Conservation (phyloP, 2,329 filamentous ascomycete species). For the Aspergillus amoenus region DNA sequence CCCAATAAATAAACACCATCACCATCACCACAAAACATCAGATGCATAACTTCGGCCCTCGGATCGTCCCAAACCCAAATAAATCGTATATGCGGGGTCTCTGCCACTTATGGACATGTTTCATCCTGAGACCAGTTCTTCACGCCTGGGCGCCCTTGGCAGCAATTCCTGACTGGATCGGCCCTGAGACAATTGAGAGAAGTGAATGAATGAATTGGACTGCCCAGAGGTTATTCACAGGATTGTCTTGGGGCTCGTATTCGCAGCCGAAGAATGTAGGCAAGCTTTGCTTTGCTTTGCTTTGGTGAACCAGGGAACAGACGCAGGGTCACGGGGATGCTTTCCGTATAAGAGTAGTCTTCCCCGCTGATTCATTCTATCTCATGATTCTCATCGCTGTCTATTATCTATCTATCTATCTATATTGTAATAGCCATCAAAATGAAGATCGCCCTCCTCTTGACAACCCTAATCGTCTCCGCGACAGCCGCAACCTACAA, state of each 20-base stretch:
- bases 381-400: too few relatives aligned
- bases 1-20: neutral
- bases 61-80: neutral
- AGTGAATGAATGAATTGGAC: neutral
- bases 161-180: neutral
- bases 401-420: too few relatives aligned
- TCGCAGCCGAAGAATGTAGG: too few relatives aligned
- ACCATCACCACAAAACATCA: neutral
- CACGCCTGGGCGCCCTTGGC: neutral
- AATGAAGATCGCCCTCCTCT: neutral
- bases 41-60: neutral
- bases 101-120: neutral
- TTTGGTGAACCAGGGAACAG: too few relatives aligned
- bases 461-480: neutral
- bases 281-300: too few relatives aligned
- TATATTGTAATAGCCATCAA: too few relatives aligned
- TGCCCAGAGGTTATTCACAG: neutral
- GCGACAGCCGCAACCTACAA: neutral
- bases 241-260: too few relatives aligned
- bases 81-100: neutral
- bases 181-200: neutral
- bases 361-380: too few relatives aligned
- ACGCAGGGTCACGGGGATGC: too few relatives aligned
- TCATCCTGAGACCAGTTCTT: neutral
- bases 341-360: too few relatives aligned